Evolutionary conservation across 2,329 filamentous ascomycete species (phyloP), one percentile per base, ranked within the genome.

Genomic region (Aspergillus sojae): DNA sequence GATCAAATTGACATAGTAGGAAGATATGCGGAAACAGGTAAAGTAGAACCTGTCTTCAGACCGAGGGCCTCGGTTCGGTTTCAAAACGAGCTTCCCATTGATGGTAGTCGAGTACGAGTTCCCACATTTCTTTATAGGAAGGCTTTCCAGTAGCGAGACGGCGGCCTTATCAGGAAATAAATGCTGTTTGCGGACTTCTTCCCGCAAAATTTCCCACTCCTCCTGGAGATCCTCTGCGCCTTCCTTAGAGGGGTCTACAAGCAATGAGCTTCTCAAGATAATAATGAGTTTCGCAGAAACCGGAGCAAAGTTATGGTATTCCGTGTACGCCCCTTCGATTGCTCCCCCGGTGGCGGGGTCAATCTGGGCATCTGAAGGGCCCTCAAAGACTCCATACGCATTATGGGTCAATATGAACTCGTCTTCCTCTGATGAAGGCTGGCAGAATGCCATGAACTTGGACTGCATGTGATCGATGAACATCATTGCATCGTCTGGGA

Each of bases 341-440:
- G 32, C 4, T 21, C 19, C n/a, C 9, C 11, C 30, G 9, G 16
- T 53, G 30, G 30, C 7, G 16, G 7, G 19, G 30, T 53, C 55
- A n/a, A 60, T 14, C 3, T 3, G 9, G 19, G 16, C 7, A 41
- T 30, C 55, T 7, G 61, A 63, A 36, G 72, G 70, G 2, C 76
- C 76, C 62, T 78, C 76, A 63, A 69, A 68, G 41, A 78, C 67
- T 55, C 65, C 66, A 64, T 74, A 77, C 28, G 64, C 62, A 54
- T 78, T 74, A 39, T 77, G 70, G 0, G 75, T 77, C 57, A 78
- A 64, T 19, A 78, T 30, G 52, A 77, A 78, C 62, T 78, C 76
- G 16, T 73, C 71, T 9, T 58, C 63, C 3, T 30, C n/a, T 9
- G 65, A 52, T 1, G 61, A 52, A 2, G 74, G 74, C 57, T 69